A percentile compares a stretch with the other conserved stretches of the same genome.
Evolutionary conservation across 345 rosid species (phyloP).

Genomic region (Populus pruinosa): DNA sequence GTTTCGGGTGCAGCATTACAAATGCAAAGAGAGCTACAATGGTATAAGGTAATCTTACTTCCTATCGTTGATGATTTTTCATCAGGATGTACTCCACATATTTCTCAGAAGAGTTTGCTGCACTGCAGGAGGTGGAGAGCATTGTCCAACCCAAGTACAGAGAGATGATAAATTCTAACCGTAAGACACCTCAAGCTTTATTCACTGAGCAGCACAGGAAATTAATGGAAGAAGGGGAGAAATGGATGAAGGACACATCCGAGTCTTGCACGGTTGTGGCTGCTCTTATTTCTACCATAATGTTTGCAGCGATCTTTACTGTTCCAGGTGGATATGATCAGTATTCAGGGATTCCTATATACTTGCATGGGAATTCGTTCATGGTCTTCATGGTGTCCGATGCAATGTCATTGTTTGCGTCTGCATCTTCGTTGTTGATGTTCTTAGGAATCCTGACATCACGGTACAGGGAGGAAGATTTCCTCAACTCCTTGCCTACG

Average conservation of each 20-base stretch:
- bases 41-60: conserved; percentile 55
- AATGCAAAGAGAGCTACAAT: conserved; percentile 77
- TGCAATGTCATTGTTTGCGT: conserved; percentile 25
- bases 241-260: conserved; percentile 32
- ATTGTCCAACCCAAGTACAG: conserved; percentile 60
- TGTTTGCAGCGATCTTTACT: conserved; percentile 32
- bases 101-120: neutral
- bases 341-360: conserved; percentile 9
- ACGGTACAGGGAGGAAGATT: conserved; percentile 34
- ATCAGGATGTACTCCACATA: neutral
- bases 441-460: conserved; percentile 35
- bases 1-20: conserved; percentile 73
- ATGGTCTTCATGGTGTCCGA: conserved; percentile 24
- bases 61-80: neutral
- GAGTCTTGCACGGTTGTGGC: conserved; percentile 30
- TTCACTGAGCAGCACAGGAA: conserved; percentile 52
- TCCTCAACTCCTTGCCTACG: conserved; percentile 26
- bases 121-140: conserved; percentile 59
- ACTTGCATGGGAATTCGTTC: conserved; percentile 11
- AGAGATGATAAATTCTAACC: conserved; percentile 45
- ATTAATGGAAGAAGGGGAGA: conserved; percentile 28
- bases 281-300: conserved; percentile 29
- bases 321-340: conserved; percentile 28
- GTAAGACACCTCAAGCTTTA: conserved; percentile 45
- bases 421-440: conserved; percentile 23